Evolutionary conservation across 176 grass and related monocot genomes (phyloP).

Genomic region (Hyparrhenia diplandra): DNA sequence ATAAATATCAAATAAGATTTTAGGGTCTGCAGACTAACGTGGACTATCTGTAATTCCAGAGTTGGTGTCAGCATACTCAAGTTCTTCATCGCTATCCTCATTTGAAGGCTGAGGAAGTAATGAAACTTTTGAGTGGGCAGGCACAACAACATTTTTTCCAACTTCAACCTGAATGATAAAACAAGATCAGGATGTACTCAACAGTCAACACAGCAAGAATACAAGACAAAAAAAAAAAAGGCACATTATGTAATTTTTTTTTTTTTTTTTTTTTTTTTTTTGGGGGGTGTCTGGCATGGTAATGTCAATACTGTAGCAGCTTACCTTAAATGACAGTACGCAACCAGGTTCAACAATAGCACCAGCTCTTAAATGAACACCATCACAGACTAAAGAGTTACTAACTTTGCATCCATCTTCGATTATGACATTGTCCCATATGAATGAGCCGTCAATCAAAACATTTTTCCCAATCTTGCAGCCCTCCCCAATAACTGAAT

Average conservation of each 20-base stretch:
- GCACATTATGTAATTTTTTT: neutral
- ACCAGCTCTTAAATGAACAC: slow-evolving; percentile 66
- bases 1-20: neutral
- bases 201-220: neutral
- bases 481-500: slow-evolving; percentile 72
- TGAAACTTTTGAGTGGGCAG: slow-evolving; percentile 90
- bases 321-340: slow-evolving; percentile 96
- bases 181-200: neutral
- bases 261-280: too few relatives aligned
- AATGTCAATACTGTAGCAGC: slow-evolving; percentile 9
- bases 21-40: slow-evolving; percentile 40
- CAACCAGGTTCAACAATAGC: slow-evolving; percentile 74
- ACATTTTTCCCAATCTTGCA: slow-evolving; percentile 78
- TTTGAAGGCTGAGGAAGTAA: slow-evolving; percentile 76
- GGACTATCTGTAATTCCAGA: slow-evolving; percentile 78
- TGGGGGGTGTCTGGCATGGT: neutral
- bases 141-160: slow-evolving; percentile 69
- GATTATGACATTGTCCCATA: slow-evolving; percentile 89
- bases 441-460: slow-evolving; percentile 61
- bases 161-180: slow-evolving; percentile 78
- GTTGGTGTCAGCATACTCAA: slow-evolving; percentile 91
- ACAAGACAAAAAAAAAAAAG: slow-evolving; percentile 7
- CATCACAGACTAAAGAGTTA: slow-evolving; percentile 78
- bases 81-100: slow-evolving; percentile 96
- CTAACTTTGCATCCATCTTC: slow-evolving; percentile 91